Evolutionary conservation across 305 asterid species (phyloP).

Genomic region (Rubia tinctorum): DNA sequence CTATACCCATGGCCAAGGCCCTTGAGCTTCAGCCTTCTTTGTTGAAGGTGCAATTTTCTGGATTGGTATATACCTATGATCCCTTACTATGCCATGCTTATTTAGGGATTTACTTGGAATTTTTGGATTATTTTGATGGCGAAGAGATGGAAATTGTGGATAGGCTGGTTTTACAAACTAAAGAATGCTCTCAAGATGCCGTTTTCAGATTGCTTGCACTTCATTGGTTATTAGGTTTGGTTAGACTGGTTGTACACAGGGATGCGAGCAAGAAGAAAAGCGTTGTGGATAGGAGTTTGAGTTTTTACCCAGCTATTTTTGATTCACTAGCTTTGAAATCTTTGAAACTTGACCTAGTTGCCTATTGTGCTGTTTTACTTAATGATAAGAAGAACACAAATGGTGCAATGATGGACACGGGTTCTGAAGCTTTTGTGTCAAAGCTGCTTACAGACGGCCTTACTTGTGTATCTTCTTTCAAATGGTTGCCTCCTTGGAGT

Average conservation of each 20-base stretch:
- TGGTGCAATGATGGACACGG: conserved; percentile 34
- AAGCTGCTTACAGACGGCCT: conserved; percentile 79
- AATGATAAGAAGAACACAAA: conserved; percentile 26
- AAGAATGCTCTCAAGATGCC: conserved; percentile 61
- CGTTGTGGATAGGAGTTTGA: conserved; percentile 54
- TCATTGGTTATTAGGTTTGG: conserved; percentile 82
- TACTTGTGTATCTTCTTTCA: conserved; percentile 78
- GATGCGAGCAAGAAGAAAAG: conserved; percentile 47
- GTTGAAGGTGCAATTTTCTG: conserved; percentile 85
- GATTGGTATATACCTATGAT: conserved; percentile 72
- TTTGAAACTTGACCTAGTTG: conserved; percentile 84
- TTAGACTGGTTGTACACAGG: conserved; percentile 41
- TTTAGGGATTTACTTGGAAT: conserved; percentile 55
- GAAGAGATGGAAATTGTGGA: conserved; percentile 65
- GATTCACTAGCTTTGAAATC: conserved; percentile 85
- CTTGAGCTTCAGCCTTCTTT: conserved; percentile 85
- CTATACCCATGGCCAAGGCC: conserved; percentile 65
- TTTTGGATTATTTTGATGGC: conserved; percentile 64
- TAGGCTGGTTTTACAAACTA: conserved; percentile 61
- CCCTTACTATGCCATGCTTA: conserved; percentile 83
- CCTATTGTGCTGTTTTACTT: conserved; percentile 57
- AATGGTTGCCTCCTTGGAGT: conserved; percentile 96
- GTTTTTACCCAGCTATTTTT: conserved; percentile 75
- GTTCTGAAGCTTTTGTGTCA: conserved; percentile 43
- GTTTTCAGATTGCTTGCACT: conserved; percentile 66